These are phyloP conservation scores for Ophiostoma quercus DNA, from an alignment of 2,329 filamentous ascomycete species.

Conservation along the genomic window DNA sequence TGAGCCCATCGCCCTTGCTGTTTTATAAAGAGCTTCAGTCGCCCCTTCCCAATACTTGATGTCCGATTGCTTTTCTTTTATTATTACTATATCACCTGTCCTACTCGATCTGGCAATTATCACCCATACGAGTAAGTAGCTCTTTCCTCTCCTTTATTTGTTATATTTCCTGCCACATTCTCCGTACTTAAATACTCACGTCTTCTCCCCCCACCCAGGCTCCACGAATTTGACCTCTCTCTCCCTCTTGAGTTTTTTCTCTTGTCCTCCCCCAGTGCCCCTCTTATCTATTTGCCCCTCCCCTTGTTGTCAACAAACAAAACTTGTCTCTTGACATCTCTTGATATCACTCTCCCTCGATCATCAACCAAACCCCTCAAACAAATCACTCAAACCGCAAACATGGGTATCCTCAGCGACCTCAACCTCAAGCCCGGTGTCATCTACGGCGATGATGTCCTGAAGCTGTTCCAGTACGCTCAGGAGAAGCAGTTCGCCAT, in stretches of 20 bases:
- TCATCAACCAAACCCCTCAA: neutral
- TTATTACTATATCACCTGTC: neutral
- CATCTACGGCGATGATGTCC: slow-evolving; percentile 51
- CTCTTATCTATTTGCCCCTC: slow-evolving; percentile 22
- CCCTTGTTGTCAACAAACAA: slow-evolving; percentile 21
- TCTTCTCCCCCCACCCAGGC: slow-evolving; percentile 17
- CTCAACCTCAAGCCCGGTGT: slow-evolving; percentile 50
- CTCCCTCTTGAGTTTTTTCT: slow-evolving; percentile 20
- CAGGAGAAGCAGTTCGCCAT: slow-evolving; percentile 85
- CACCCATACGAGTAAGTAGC: slow-evolving; percentile 5
- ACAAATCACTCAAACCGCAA: slow-evolving; percentile 22
- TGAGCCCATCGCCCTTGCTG: neutral
- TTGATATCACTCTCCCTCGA: neutral
- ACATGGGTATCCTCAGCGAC: slow-evolving; percentile 36
- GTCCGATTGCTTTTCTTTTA: too few species aligned
- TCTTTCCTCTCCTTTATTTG: neutral
- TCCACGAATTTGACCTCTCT: slow-evolving; percentile 19
- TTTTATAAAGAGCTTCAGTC: slow-evolving; percentile 17
- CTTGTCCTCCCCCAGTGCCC: slow-evolving; percentile 21
- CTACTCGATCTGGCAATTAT: slow-evolving; percentile 11
- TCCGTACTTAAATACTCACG: slow-evolving; percentile 11
- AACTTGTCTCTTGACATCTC: slow-evolving; percentile 3
- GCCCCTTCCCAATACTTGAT: neutral
- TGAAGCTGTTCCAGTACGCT: slow-evolving; percentile 78
- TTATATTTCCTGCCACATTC: neutral